Conservation (phyloP, 805 yeast species). For the Metschnikowia koreensis region DNA sequence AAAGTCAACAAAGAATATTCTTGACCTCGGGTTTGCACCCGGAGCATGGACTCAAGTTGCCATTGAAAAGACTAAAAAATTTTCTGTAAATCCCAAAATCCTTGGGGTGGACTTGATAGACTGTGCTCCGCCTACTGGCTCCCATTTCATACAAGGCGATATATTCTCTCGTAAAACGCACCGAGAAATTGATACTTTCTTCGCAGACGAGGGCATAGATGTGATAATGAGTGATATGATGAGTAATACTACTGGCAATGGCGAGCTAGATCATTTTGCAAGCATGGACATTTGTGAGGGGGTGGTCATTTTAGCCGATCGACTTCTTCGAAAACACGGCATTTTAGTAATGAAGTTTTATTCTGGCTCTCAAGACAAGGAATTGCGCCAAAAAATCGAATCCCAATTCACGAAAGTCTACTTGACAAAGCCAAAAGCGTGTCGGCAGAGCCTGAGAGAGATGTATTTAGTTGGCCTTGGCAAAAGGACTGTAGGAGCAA, state of each 20-base stretch:
- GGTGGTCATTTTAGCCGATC: constrained; percentile 73
- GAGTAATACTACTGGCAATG: constrained; percentile 85
- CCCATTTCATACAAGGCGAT: constrained; percentile 40
- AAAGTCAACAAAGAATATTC: constrained; percentile 53
- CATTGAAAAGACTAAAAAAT: constrained; percentile 13
- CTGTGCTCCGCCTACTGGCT: constrained; percentile 37
- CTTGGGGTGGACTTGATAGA: constrained; percentile 32
- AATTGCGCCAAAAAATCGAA: constrained; percentile 58
- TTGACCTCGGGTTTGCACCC: constrained; percentile 63
- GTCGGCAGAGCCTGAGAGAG: constrained; percentile 78
- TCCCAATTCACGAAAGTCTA: constrained; percentile 60
- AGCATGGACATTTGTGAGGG: constrained; percentile 94
- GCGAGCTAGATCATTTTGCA: constrained; percentile 74
- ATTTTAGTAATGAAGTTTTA: constrained; percentile 77
- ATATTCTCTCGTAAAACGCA: constrained; percentile 51
- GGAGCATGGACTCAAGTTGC: constrained; percentile 34
- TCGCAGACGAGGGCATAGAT: constrained; percentile 34
- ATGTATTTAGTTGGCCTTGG: constrained; percentile 72
- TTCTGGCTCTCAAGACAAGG: constrained; percentile 74
- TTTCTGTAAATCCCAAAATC: constrained; percentile 13
- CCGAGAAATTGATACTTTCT: constrained; percentile 49
- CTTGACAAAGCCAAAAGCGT: constrained; percentile 77
- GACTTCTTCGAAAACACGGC: constrained; percentile 70
- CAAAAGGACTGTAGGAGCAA: constrained; percentile 30
- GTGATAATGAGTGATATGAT: constrained; percentile 77